phyloP scores from a whole-genome alignment of 768 basidiomycete genomes.

The Solioccasus polychromus region DNA sequence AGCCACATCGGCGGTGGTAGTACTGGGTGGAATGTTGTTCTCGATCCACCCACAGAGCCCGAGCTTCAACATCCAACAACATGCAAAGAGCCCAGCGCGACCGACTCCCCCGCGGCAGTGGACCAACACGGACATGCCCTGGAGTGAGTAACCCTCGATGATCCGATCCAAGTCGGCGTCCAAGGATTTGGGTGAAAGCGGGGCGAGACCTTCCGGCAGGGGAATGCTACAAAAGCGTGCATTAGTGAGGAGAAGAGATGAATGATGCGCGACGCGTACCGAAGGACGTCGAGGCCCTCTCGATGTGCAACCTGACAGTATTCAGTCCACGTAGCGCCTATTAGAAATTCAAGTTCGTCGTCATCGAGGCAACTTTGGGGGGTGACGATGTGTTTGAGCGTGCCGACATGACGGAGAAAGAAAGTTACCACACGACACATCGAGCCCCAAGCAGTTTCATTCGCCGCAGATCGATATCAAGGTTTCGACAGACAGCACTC shows the following conservation, averaged over 20 bases:
- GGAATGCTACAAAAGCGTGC: conserved; percentile 58
- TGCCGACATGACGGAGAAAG: background rate
- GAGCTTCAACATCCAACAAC: conserved; percentile 89
- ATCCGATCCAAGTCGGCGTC: conserved; percentile 66
- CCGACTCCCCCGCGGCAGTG: conserved; percentile 96
- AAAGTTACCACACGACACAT: conserved; percentile 73
- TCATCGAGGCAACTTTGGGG: conserved; percentile 75
- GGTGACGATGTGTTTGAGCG: background rate
- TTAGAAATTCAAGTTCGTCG: conserved; percentile 72
- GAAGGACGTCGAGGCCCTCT: conserved; percentile 75
- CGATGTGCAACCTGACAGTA: conserved; percentile 62
- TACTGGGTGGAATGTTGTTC: conserved; percentile 9
- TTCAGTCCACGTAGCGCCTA: conserved; percentile 79
- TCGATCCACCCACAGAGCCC: conserved; percentile 79
- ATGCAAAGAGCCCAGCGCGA: conserved; percentile 87
- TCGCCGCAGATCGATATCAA: conserved; percentile 71
- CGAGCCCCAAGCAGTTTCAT: conserved; percentile 72
- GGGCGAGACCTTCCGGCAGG: conserved; percentile 86
- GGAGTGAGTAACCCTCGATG: conserved; percentile 69
- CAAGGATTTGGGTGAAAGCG: conserved; percentile 52
- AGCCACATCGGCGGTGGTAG: conserved; percentile 6
- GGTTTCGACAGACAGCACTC: conserved; percentile 77
- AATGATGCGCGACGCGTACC: conserved; percentile 39
- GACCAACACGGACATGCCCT: conserved; percentile 68
- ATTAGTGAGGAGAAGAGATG: background rate